Percentiles rank a stretch among this genome's conserved stretches.
These are phyloP conservation scores for Acer negundo DNA, from an alignment of 345 rosid species.

Conservation along the genomic window DNA sequence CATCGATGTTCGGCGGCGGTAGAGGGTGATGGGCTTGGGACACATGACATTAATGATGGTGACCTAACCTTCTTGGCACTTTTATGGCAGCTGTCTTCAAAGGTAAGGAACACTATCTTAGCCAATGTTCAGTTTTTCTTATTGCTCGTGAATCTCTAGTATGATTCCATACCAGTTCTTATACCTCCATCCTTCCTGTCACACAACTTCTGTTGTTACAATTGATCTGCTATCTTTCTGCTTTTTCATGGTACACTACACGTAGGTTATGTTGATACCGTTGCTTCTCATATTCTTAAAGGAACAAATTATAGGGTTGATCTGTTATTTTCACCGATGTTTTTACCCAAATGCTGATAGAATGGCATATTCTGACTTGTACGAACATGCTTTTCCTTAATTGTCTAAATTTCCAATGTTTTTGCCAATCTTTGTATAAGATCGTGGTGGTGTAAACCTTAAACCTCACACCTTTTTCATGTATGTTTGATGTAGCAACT, in stretches of 20 bases:
- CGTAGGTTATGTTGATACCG: neutral
- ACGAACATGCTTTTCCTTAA: neutral
- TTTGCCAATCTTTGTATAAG: neutral
- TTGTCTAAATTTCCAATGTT: neutral
- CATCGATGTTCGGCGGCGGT: constrained; percentile 85
- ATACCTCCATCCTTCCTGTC: neutral
- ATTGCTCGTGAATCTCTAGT: neutral
- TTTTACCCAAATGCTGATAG: neutral
- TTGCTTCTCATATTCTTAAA: neutral
- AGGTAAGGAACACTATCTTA: constrained; percentile 46
- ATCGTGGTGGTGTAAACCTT: neutral
- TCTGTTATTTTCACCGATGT: neutral
- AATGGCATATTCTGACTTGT: neutral
- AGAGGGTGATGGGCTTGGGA: constrained; percentile 87
- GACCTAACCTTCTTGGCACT: constrained; percentile 62
- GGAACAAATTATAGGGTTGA: neutral
- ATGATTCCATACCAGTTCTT: neutral
- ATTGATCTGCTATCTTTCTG: neutral
- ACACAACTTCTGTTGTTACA: neutral
- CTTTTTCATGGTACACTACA: neutral
- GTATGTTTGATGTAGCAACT: neutral
- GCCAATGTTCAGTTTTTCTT: neutral
- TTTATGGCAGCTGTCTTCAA: constrained; percentile 90
- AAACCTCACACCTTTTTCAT: neutral
- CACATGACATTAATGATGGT: constrained; percentile 61